Conservation (phyloP, 2,329 filamentous ascomycete genomes). For the Aspergillus sergii region DNA sequence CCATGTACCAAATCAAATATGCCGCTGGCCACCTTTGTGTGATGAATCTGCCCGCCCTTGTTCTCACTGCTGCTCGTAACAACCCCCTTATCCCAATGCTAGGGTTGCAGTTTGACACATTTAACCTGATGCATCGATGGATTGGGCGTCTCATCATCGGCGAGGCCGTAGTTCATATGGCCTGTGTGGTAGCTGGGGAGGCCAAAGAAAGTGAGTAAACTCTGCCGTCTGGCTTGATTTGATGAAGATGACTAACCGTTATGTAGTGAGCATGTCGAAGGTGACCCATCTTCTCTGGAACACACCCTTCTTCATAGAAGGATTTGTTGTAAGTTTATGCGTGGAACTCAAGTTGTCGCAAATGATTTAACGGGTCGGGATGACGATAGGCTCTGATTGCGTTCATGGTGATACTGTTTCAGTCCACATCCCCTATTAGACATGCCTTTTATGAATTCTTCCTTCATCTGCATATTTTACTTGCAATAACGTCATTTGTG, state of each 20-base stretch:
- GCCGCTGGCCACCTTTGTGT: constrained; percentile 78
- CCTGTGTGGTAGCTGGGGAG: constrained; percentile 27
- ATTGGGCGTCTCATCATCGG: constrained; percentile 71
- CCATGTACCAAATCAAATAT: constrained; percentile 64
- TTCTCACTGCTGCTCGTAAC: constrained; percentile 86
- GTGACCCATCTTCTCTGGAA: constrained; percentile 30
- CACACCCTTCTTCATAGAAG: constrained; percentile 32
- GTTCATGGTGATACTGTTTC: constrained; percentile 42
- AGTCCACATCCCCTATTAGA: constrained; percentile 44
- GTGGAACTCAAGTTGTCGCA: constrained; percentile 31
- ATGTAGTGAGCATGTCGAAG: constrained; percentile 54
- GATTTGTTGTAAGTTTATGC: constrained; percentile 48
- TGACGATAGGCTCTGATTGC: constrained; percentile 40
- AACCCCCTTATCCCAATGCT: constrained; percentile 82
- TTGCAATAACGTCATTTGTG: constrained; percentile 43
- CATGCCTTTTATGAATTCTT: constrained; percentile 50
- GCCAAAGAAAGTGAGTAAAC: constrained; percentile 24
- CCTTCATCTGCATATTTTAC: constrained; percentile 44
- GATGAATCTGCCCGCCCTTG: constrained; percentile 84
- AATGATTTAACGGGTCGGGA: constrained; percentile 48
- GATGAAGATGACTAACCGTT: neutral
- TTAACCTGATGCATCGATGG: constrained; percentile 86
- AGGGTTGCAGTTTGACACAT: constrained; percentile 87
- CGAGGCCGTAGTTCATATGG: constrained; percentile 69
- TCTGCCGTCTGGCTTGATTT: neutral